Percentiles rank a stretch among this genome's conserved stretches.
Conservation (phyloP, 2,329 filamentous ascomycete species). For the Rasamsonia emersonii region DNA sequence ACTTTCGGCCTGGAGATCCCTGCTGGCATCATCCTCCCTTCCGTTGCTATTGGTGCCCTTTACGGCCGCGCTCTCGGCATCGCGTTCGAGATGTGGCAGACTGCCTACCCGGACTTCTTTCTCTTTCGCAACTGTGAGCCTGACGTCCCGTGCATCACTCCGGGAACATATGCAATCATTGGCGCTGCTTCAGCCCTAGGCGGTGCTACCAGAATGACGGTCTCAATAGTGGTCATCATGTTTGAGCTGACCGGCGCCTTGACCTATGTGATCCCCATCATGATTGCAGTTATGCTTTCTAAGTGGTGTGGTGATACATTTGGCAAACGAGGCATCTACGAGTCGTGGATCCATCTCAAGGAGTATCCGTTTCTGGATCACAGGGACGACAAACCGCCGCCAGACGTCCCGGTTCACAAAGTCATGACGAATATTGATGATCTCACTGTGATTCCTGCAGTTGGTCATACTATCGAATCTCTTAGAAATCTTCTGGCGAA, state of each 20-base stretch:
- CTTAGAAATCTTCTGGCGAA: constrained; percentile 62
- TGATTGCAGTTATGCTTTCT: constrained; percentile 96
- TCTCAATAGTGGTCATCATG: constrained; percentile 98
- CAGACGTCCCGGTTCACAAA: constrained; percentile 75
- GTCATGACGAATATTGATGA: constrained; percentile 93
- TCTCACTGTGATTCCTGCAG: constrained; percentile 75
- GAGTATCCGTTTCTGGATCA: constrained; percentile 95
- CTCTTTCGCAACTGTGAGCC: constrained; percentile 74
- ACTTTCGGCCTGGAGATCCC: constrained; percentile 94
- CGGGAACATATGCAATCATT: constrained; percentile 92
- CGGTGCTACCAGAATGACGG: constrained; percentile 90
- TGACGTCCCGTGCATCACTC: constrained; percentile 79
- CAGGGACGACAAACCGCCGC: constrained; percentile 66
- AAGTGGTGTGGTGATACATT: constrained; percentile 99
- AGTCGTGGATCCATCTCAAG: constrained; percentile 94
- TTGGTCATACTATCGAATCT: constrained; percentile 74
- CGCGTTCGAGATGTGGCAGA: constrained; percentile 79
- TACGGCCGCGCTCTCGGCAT: constrained; percentile 85
- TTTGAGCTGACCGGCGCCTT: constrained; percentile 95
- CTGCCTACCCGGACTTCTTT: constrained; percentile 66
- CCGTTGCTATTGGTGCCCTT: constrained; percentile 89
- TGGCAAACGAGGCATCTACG: constrained; percentile 87
- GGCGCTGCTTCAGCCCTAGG: constrained; percentile 90
- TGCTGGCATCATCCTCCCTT: constrained; percentile 89
- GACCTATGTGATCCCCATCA: constrained; percentile 94